phyloP scores from a whole-genome alignment of 2,329 filamentous ascomycete genomes.

The Arthrinium puccinioides region DNA sequence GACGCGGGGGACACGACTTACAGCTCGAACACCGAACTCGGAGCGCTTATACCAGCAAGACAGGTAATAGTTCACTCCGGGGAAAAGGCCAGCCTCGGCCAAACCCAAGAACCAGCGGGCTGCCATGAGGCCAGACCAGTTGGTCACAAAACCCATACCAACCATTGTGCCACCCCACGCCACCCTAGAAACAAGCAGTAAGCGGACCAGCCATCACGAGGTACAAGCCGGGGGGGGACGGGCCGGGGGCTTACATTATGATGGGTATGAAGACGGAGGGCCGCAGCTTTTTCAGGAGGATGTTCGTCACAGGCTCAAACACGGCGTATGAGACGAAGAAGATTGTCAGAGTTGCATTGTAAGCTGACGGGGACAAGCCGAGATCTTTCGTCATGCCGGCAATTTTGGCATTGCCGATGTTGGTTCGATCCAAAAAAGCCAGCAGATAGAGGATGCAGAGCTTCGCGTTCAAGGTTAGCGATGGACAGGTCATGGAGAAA shows the following conservation, averaged over 20 bases:
- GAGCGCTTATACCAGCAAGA: conserved; percentile 77
- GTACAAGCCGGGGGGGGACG: background rate
- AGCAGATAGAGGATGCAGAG: conserved; percentile 67
- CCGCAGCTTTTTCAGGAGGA: conserved; percentile 67
- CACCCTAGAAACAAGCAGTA: conserved; percentile 30
- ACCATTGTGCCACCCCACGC: conserved; percentile 64
- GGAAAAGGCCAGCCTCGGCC: conserved; percentile 68
- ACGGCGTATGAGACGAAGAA: conserved; percentile 83
- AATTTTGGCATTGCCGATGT: conserved; percentile 64
- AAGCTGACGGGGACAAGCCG: conserved; percentile 53
- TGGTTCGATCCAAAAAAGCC: conserved; percentile 69
- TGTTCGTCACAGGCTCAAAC: conserved; percentile 72
- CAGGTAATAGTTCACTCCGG: conserved; percentile 72
- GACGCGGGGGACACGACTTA: conserved; percentile 15
- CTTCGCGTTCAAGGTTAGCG: conserved; percentile 18
- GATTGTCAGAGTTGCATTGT: conserved; percentile 70
- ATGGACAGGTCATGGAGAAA: no score
- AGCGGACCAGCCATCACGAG: conserved; percentile 18
- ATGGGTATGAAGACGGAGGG: conserved; percentile 74
- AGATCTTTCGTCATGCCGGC: conserved; percentile 49
- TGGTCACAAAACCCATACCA: conserved; percentile 59
- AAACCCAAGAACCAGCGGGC: conserved; percentile 66
- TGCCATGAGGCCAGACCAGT: conserved; percentile 58
- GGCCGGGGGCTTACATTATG: conserved; percentile 58
- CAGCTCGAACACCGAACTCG: conserved; percentile 71